Base-by-base conservation (phyloP, 139 green algal species). In the Chlamydomonas sp. region DNA sequence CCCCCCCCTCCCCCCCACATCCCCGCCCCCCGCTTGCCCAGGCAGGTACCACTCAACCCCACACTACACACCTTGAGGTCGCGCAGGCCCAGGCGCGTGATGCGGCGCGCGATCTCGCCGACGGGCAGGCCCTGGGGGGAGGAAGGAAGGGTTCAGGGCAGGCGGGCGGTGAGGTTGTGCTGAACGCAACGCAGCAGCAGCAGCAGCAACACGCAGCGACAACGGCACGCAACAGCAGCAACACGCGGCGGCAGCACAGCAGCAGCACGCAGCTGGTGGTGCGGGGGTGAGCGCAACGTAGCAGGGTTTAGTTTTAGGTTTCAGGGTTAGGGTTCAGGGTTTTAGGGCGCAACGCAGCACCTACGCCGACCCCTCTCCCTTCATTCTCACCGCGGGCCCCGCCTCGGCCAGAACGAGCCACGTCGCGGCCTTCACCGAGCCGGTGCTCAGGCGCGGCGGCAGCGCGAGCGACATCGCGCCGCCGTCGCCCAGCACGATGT, bases 381-480 rank as follows among this genome's bases (percentile, higher is more conserved):
- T 20, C n/a, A n/a, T n/a, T n/a, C n/a, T n/a, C n/a, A n/a, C n/a
- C n/a, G n/a, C n/a, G n/a, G n/a, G n/a, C n/a, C n/a, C n/a, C n/a
- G n/a, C n/a, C n/a, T n/a, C n/a, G n/a, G n/a, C n/a, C n/a, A n/a
- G n/a, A n/a, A 91, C 85, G 75, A 87, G 74, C 89, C 90, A 97
- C 6, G 87, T 85, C 1, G 90, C 91, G 5, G 81, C 89, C 82
- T 96, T 97, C 33, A 94, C 83, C 1, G 87, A 90, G 39, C 85
- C 86, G 0, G 69, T 48, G 2, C 58, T 71, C 30, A 91, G 85
- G 48, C 88, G 81, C 2, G 73, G 39, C 2, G 91, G 91, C 71
- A 91, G 76, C 29, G 76, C 68, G 66, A 96, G 81, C 70, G 83
- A 84, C 5, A 92, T 62, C 5, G 35, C 62, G 3, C 79, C 82